These are phyloP conservation scores for Microsporum canis DNA, from an alignment of 2,329 filamentous ascomycete species.

Conservation along the genomic window DNA sequence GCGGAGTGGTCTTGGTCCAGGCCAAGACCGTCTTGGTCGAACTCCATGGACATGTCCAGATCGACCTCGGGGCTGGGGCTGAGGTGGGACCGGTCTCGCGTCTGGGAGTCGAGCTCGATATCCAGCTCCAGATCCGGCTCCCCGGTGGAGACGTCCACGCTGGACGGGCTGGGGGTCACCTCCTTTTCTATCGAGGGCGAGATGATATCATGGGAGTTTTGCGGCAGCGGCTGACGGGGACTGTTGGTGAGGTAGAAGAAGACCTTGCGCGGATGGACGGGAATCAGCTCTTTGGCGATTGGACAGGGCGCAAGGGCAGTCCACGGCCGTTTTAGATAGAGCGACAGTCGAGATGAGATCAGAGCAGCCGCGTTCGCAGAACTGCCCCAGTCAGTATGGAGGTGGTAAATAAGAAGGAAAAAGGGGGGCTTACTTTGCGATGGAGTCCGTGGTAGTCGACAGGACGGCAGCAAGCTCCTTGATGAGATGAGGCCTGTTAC, in stretches of 20 bases:
- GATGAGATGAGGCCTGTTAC: conserved; percentile 84
- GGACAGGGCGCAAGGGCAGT: conserved; percentile 69
- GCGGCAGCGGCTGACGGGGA: conserved; percentile 69
- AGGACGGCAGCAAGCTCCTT: conserved; percentile 82
- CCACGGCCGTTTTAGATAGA: conserved; percentile 83
- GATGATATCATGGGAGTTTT: conserved; percentile 45
- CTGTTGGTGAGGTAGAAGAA: conserved; percentile 94
- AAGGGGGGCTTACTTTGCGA: conserved; percentile 67
- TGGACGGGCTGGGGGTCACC: conserved; percentile 75
- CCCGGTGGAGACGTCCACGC: conserved; percentile 17
- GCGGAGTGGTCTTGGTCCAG: conserved; percentile 7
- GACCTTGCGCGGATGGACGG: conserved; percentile 82
- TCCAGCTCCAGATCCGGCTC: conserved; percentile 24
- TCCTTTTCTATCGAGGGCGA: conserved; percentile 46
- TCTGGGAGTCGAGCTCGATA: conserved; percentile 55
- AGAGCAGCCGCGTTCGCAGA: conserved; percentile 93
- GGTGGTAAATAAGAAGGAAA: conserved; percentile 10
- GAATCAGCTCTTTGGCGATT: conserved; percentile 82
- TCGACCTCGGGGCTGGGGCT: conserved; percentile 92
- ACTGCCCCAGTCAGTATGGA: conserved; percentile 40
- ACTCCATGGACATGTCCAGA: conserved; percentile 66
- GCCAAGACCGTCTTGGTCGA: conserved; percentile 47
- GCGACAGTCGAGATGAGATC: conserved; percentile 80
- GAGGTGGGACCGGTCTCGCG: conserved; percentile 52
- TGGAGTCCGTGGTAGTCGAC: conserved; percentile 62